A percentile compares a stretch with the other conserved stretches of the same genome.
Evolutionary conservation across 2,329 filamentous ascomycete genomes (phyloP).

Genomic region (Pseudocercospora macadamiae): DNA sequence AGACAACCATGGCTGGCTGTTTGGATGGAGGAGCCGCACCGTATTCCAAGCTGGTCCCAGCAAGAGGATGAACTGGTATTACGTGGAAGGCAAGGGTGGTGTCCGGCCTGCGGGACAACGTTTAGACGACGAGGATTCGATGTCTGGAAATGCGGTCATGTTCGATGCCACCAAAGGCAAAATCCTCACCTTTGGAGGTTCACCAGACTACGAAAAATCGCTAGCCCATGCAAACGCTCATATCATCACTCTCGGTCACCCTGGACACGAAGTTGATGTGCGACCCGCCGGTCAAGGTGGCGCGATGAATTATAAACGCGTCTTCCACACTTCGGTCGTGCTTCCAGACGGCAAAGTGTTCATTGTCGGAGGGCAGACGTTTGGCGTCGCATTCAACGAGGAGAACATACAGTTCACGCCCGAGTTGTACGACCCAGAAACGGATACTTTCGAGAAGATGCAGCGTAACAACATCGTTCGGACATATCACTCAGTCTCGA

Average conservation of each 20-base stretch:
- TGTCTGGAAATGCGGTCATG: slow-evolving; percentile 60
- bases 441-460: slow-evolving; percentile 21
- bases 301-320: slow-evolving; percentile 33
- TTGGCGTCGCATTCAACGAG: slow-evolving; percentile 23
- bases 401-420: slow-evolving; percentile 23
- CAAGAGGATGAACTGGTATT: slow-evolving; percentile 61
- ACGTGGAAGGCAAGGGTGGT: slow-evolving; percentile 52
- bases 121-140: slow-evolving; percentile 52
- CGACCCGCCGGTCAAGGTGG: slow-evolving; percentile 23
- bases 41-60: slow-evolving; percentile 61
- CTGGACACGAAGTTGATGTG: slow-evolving; percentile 4
- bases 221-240: slow-evolving; percentile 50
- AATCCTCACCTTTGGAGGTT: slow-evolving; percentile 57
- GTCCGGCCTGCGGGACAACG: slow-evolving; percentile 51
- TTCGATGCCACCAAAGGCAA: slow-evolving; percentile 59
- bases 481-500: slow-evolving; percentile 54
- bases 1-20: slow-evolving; percentile 61
- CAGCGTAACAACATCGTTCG: slow-evolving; percentile 41
- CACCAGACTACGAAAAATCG: slow-evolving; percentile 50
- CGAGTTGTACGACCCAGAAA: slow-evolving; percentile 25
- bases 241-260: slow-evolving; percentile 51
- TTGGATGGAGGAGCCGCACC: slow-evolving; percentile 52
- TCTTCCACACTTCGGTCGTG: slow-evolving; percentile 37
- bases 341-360: slow-evolving; percentile 42
- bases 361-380: slow-evolving; percentile 37